Evolutionary conservation across 345 rosid species (phyloP).

Genomic region (Eutrema heterophyllum): DNA sequence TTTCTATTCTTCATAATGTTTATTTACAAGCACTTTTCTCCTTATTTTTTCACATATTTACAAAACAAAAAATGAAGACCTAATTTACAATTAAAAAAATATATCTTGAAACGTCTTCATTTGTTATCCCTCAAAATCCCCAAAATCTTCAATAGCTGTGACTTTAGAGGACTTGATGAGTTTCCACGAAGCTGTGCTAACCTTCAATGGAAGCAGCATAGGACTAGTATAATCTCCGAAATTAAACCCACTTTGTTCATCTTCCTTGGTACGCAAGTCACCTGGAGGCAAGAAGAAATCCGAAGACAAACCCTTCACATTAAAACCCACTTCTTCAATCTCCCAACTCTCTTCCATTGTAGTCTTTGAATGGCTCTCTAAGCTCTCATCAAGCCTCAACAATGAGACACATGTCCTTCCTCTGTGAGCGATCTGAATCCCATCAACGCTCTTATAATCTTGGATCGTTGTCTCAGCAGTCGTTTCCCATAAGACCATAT

Average conservation of each 20-base stretch:
- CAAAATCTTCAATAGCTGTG: slow-evolving; percentile 56
- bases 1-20: not conserved
- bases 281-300: slow-evolving; percentile 89
- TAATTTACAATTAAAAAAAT: slow-evolving; percentile 23
- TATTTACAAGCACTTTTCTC: slow-evolving; percentile 35
- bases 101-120: slow-evolving; percentile 28
- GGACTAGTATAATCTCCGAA: slow-evolving; percentile 25
- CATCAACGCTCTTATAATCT: slow-evolving; percentile 72
- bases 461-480: slow-evolving; percentile 64
- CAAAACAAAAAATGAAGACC: slow-evolving; percentile 24
- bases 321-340: slow-evolving; percentile 89
- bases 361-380: slow-evolving; percentile 64
- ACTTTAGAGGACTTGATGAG: slow-evolving; percentile 55
- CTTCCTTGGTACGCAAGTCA: slow-evolving; percentile 61
- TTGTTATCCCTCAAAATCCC: slow-evolving; percentile 23
- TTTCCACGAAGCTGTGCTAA: slow-evolving; percentile 40
- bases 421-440: slow-evolving; percentile 71
- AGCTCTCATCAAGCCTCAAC: slow-evolving; percentile 53
- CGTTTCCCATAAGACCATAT: slow-evolving; percentile 74
- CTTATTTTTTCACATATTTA: slow-evolving; percentile 12
- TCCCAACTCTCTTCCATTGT: slow-evolving; percentile 88
- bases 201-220: slow-evolving; percentile 38
- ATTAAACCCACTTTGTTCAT: slow-evolving; percentile 30
- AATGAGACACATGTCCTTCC: slow-evolving; percentile 66
- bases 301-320: slow-evolving; percentile 72